phyloP scores from a whole-genome alignment of 345 rosid genomes.

The Eucalyptus pauciflora region DNA sequence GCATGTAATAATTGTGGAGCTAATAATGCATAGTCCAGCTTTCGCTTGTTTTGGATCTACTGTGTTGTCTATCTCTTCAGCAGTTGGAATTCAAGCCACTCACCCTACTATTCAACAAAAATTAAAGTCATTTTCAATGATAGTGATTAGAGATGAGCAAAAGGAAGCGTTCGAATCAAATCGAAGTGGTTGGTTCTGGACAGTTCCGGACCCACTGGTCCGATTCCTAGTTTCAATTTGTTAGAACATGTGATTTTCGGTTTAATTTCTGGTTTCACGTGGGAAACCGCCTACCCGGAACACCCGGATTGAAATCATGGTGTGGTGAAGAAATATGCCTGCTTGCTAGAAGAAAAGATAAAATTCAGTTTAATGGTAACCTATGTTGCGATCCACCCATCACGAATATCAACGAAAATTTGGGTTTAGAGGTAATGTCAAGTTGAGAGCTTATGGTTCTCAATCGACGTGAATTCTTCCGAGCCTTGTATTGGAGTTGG shows the following conservation, averaged over 20 bases:
- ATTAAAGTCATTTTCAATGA: neutral
- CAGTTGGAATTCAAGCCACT: neutral
- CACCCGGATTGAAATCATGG: no score
- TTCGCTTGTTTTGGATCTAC: neutral
- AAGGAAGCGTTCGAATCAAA: accelerated
- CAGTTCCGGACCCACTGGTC: accelerated
- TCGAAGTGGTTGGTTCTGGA: no score
- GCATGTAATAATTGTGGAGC: neutral
- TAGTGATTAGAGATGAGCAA: neutral
- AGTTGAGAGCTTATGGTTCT: neutral
- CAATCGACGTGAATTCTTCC: neutral
- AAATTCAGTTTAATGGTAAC: neutral
- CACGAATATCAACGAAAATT: neutral
- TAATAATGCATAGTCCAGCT: neutral
- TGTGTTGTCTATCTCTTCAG: neutral
- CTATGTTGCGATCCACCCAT: neutral
- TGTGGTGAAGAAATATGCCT: no score
- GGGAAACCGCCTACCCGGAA: accelerated
- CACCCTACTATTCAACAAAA: neutral
- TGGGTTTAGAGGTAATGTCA: neutral
- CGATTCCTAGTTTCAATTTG: no score
- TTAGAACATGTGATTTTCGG: accelerated
- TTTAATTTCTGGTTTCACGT: no score
- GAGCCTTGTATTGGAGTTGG: neutral
- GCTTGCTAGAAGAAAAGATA: neutral